Percentiles rank a stretch among this genome's conserved stretches.
Conservation (phyloP, 2,329 filamentous ascomycete species). For the Paraphoma sp. region DNA sequence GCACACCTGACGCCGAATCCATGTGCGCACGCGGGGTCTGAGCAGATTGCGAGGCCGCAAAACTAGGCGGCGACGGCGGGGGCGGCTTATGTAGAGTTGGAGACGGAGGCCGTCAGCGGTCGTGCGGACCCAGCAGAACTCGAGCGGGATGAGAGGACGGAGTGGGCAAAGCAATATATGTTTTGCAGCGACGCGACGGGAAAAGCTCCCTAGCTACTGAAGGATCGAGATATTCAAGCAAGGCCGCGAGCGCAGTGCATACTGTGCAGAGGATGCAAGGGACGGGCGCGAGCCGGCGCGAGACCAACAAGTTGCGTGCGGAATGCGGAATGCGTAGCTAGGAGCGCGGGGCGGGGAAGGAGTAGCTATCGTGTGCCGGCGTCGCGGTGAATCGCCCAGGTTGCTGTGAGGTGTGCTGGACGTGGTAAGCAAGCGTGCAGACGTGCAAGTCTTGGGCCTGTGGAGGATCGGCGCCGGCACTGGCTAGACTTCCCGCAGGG, state of each 20-base stretch:
- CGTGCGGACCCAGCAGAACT: slow-evolving; percentile 17
- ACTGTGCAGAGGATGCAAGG: slow-evolving; percentile 48
- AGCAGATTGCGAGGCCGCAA: slow-evolving; percentile 5
- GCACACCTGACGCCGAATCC: slow-evolving; percentile 20
- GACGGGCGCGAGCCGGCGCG: slow-evolving; percentile 41
- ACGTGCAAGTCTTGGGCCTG: background rate
- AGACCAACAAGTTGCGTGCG: slow-evolving; percentile 22
- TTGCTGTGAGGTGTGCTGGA: background rate
- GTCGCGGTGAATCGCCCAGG: background rate
- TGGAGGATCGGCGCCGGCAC: too few relatives aligned
- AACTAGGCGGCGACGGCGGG: slow-evolving; percentile 14
- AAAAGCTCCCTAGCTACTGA: slow-evolving; percentile 5
- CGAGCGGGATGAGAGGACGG: slow-evolving; percentile 17
- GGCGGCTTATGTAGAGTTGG: slow-evolving; percentile 28
- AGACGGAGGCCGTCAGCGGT: slow-evolving; percentile 44
- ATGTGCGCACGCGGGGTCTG: slow-evolving; percentile 17
- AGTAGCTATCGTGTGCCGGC: background rate
- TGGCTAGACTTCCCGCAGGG: too few relatives aligned
- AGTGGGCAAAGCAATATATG: slow-evolving; percentile 27
- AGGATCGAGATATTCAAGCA: slow-evolving; percentile 40
- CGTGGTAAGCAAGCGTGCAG: background rate
- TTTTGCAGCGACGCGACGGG: slow-evolving; percentile 19
- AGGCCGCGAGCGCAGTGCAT: slow-evolving; percentile 44
- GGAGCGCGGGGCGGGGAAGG: slow-evolving; percentile 1
- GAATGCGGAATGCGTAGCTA: slow-evolving; percentile 22